Conservation (phyloP, 768 basidiomycete genomes). For the Cyclocybe aegerita region DNA sequence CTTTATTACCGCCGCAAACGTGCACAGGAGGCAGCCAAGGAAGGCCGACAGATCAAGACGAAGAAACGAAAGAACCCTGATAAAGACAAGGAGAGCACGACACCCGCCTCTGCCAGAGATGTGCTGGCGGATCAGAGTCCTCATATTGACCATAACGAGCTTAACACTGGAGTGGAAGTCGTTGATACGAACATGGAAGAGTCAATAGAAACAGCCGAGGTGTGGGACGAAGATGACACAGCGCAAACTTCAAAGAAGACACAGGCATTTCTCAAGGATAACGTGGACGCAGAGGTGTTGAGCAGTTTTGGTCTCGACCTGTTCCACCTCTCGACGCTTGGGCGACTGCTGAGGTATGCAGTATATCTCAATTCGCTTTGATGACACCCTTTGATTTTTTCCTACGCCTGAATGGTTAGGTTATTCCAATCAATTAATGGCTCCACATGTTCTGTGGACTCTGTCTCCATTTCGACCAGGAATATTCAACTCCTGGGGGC, state of each 20-base stretch:
- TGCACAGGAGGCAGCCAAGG: conserved; percentile 39
- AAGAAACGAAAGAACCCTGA: no score
- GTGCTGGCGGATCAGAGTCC: no score
- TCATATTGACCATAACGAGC: no score
- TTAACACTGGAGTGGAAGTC: no score
- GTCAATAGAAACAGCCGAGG: no score
- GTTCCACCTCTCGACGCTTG: conserved; percentile 42
- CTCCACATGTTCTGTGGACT: conserved; percentile 19
- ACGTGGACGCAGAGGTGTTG: conserved; percentile 45
- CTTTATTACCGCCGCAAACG: conserved; percentile 74
- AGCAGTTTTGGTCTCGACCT: conserved; percentile 43
- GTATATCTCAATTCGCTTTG: background rate
- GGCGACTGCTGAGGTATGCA: conserved; percentile 38
- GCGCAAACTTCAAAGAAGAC: conserved; percentile 24
- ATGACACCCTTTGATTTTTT: background rate
- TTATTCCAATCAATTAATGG: conserved; percentile 21
- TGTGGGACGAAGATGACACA: no score
- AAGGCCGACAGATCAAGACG: conserved; percentile 37
- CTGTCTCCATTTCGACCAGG: conserved; percentile 44
- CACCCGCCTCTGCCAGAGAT: no score
- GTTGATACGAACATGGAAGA: no score
- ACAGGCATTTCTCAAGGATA: conserved; percentile 37
- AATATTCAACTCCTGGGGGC: conserved; percentile 46
- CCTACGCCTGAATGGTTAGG: conserved; percentile 8
- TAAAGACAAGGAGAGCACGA: no score